Base-by-base conservation (phyloP, 768 basidiomycete genomes). In the Hygrophorus russula region DNA sequence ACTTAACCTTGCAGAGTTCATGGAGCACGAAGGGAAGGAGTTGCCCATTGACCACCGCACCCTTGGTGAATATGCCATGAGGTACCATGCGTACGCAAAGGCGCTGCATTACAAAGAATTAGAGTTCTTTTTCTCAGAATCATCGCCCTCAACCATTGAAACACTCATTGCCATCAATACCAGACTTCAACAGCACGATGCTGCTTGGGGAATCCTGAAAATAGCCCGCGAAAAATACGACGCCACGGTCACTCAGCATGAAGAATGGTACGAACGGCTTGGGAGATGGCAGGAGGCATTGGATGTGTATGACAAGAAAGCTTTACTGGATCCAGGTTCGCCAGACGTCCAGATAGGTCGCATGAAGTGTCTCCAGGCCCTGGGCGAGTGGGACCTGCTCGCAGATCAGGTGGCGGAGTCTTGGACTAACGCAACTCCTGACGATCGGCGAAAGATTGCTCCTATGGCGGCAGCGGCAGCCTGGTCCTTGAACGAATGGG, bases 101-200 rank as follows among this genome's bases (percentile, higher is more conserved):
- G 93, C 94, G 0, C 71, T 99, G 19, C 96, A 99, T 59, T 99
- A 98, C 69, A 98, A 98, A 59, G 96, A 99, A 53, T 72, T 93
- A 28, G 94, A 99, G 60, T 98, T 87, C 61, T 94, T 96, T 57
- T n/a, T n/a, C n/a, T 78, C 82, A 4, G 93, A 94, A 55, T 84
- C 89, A 0, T 89, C 88, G 0, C 81, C 90, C 0, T 73, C 81
- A 19, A 89, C 94, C 40, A 89, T 99, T 51, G 93, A 98, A 55
- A 80, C 89, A 9, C 73, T 99, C 9, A 96, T 99, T 56, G 81
- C 87, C 15, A 92, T 99, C 60, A 99, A 98, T 63, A 94, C 91
- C 32, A 85, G 85, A 52, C 72, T 99, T 1, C 94, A 97, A 57
- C 96, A 97, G 58, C 89, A 90, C 42, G 96, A 99, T 53, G 94